A percentile compares a stretch with the other conserved stretches of the same genome.
Evolutionary conservation across 2,329 filamentous ascomycete species (phyloP).

Genomic region (Hymenoscyphus linearis): DNA sequence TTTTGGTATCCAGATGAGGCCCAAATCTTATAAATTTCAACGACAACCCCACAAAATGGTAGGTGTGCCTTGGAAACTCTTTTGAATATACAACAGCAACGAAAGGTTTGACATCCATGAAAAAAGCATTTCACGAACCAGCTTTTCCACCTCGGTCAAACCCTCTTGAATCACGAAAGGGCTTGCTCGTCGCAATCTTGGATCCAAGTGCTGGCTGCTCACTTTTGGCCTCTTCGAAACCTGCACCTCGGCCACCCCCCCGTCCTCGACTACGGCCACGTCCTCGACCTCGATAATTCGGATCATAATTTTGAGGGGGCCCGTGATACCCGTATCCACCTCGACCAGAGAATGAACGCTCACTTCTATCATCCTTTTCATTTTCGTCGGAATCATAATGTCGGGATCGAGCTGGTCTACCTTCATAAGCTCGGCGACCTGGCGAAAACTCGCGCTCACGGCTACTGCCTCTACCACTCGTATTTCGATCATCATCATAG

Average conservation of each 20-base stretch:
- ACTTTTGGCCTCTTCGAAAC: constrained; percentile 15
- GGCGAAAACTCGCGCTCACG: constrained; percentile 27
- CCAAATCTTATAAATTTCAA: too few relatives aligned
- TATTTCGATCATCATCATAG: constrained; percentile 18
- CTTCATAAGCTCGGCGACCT: constrained; percentile 20
- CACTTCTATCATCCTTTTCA: constrained; percentile 16
- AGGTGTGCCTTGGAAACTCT: background rate
- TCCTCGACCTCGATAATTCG: constrained; percentile 27
- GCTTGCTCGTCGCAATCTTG: constrained; percentile 23
- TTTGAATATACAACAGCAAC: background rate
- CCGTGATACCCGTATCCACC: constrained; percentile 23
- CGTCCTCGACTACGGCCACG: constrained; percentile 25
- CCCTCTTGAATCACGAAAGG: constrained; percentile 23
- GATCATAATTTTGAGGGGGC: constrained; percentile 23
- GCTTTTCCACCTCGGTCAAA: constrained; percentile 30
- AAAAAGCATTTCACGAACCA: constrained; percentile 28
- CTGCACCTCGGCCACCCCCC: constrained; percentile 20
- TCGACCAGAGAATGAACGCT: constrained; percentile 13
- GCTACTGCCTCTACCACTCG: constrained; percentile 18
- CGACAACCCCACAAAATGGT: too few relatives aligned
- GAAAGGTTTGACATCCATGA: constrained; percentile 1
- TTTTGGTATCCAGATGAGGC: too few relatives aligned
- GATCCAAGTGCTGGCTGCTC: constrained; percentile 18
- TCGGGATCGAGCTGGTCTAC: constrained; percentile 19
- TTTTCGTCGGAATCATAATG: constrained; percentile 18